Percentiles rank a stretch among this genome's conserved stretches.
Evolutionary conservation across 805 yeast species (phyloP).

Genomic region (Metschnikowia aberdeeniae): DNA sequence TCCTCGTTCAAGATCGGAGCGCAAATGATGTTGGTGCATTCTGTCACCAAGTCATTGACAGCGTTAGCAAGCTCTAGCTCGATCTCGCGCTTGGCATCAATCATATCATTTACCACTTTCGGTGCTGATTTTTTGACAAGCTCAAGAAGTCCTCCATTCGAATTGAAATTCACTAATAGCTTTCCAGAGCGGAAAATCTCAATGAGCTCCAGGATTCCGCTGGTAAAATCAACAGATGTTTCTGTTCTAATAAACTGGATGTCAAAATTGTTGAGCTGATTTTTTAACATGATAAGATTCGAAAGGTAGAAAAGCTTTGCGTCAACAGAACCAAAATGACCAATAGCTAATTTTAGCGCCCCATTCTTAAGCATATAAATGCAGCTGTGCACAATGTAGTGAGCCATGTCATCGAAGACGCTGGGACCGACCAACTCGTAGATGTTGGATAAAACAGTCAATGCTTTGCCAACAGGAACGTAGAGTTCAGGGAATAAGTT

Average conservation of each 20-base stretch:
- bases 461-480: slow-evolving; percentile 67
- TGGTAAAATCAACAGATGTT: slow-evolving; percentile 70
- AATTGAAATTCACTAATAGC: slow-evolving; percentile 38
- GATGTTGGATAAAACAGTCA: slow-evolving; percentile 68
- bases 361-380: slow-evolving; percentile 57
- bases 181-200: slow-evolving; percentile 36
- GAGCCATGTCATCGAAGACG: slow-evolving; percentile 87
- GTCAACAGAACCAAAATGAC: slow-evolving; percentile 50
- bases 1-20: slow-evolving; percentile 31
- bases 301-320: slow-evolving; percentile 65
- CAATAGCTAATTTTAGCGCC: slow-evolving; percentile 39
- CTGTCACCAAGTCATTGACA: slow-evolving; percentile 65
- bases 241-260: slow-evolving; percentile 73
- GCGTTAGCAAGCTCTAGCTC: slow-evolving; percentile 67
- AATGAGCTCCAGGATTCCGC: slow-evolving; percentile 55
- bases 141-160: slow-evolving; percentile 38
- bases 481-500: slow-evolving; percentile 49
- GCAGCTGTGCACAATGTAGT: slow-evolving; percentile 77
- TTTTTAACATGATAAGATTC: slow-evolving; percentile 65
- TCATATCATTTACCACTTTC: slow-evolving; percentile 72
- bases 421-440: slow-evolving; percentile 73
- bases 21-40: slow-evolving; percentile 41
- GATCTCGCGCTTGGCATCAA: slow-evolving; percentile 70
- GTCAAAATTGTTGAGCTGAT: slow-evolving; percentile 70
- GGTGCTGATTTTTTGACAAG: slow-evolving; percentile 71